phyloP scores from a whole-genome alignment of 2,329 filamentous ascomycete genomes.

The Diaporthe sp. region DNA sequence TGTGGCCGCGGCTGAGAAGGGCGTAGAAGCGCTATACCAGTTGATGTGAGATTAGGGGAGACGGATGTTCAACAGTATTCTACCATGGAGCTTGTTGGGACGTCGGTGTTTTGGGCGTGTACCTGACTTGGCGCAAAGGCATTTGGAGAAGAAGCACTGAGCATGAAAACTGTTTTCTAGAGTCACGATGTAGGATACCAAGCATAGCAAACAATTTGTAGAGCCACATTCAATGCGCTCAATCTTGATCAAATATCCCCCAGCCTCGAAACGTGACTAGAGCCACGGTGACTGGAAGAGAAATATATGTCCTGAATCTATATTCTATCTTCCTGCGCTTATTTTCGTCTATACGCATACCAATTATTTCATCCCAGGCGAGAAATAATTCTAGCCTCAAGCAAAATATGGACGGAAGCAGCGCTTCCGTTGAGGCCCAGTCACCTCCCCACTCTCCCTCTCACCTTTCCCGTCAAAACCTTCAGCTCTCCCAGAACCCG shows the following conservation, averaged over 20 bases:
- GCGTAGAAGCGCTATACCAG: slow-evolving; percentile 74
- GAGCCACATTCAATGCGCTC: slow-evolving; percentile 11
- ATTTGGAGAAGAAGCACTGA: slow-evolving; percentile 10
- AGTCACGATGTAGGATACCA: slow-evolving; percentile 32
- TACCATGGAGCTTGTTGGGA: not conserved
- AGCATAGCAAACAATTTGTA: slow-evolving; percentile 32
- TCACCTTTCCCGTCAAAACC: not conserved
- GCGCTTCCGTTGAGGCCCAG: not conserved
- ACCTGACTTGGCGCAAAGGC: slow-evolving; percentile 25
- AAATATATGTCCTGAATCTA: not conserved
- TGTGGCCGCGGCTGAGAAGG: slow-evolving; percentile 79
- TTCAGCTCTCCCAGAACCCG: slow-evolving; percentile 72
- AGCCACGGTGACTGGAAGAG: not conserved
- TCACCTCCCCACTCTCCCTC: not conserved
- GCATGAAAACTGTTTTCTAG: not conserved
- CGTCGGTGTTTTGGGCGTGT: not conserved
- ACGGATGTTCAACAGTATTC: not conserved
- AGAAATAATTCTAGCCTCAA: not conserved
- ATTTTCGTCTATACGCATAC: not conserved
- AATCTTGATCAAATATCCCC: not conserved
- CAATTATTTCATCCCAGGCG: not conserved
- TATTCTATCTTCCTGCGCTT: slow-evolving; percentile 3
- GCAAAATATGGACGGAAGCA: slow-evolving; percentile 2
- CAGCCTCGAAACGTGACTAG: not conserved
- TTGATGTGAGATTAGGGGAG: slow-evolving; percentile 65